phyloP scores from a whole-genome alignment of 331 rosid species.

The Pyracantha coccinea region DNA sequence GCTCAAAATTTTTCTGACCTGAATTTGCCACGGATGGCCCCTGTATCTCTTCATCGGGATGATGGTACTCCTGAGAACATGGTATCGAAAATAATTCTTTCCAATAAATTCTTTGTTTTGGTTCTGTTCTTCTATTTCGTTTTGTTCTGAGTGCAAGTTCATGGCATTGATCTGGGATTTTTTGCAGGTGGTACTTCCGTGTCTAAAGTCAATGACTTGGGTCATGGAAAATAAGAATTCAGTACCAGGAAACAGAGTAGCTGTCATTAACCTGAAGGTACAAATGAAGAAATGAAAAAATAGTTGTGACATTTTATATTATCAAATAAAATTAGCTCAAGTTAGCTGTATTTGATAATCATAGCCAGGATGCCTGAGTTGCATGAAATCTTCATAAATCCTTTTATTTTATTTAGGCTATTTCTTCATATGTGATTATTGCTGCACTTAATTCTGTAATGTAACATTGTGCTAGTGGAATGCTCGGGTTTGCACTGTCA shows the following conservation, averaged over 20 bases:
- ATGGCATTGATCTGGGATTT: constrained; percentile 14
- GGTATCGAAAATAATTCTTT: constrained; percentile 31
- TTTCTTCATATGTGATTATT: background rate
- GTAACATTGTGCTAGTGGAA: background rate
- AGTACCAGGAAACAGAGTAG: constrained; percentile 66
- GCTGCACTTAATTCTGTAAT: background rate
- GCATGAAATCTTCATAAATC: background rate
- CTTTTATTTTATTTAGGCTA: background rate
- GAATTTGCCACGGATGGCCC: constrained; percentile 86
- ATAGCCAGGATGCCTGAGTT: background rate
- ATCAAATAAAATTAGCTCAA: background rate
- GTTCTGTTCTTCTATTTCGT: background rate
- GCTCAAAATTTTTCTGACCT: constrained; percentile 60
- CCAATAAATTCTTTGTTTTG: background rate
- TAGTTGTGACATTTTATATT: background rate
- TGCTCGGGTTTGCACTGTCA: background rate
- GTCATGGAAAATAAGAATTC: constrained; percentile 92
- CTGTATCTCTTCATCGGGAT: constrained; percentile 80
- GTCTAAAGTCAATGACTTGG: constrained; percentile 95
- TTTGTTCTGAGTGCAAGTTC: constrained; percentile 5
- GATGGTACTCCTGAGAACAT: constrained; percentile 68
- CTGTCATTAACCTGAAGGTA: constrained; percentile 86
- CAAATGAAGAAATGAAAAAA: constrained; percentile 2
- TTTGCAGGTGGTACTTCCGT: constrained; percentile 72
- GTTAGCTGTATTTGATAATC: background rate